Evolutionary conservation across 2,329 filamentous ascomycete species (phyloP), one percentile per base, ranked within the genome.

Genomic region (Gnomoniopsis sp.): DNA sequence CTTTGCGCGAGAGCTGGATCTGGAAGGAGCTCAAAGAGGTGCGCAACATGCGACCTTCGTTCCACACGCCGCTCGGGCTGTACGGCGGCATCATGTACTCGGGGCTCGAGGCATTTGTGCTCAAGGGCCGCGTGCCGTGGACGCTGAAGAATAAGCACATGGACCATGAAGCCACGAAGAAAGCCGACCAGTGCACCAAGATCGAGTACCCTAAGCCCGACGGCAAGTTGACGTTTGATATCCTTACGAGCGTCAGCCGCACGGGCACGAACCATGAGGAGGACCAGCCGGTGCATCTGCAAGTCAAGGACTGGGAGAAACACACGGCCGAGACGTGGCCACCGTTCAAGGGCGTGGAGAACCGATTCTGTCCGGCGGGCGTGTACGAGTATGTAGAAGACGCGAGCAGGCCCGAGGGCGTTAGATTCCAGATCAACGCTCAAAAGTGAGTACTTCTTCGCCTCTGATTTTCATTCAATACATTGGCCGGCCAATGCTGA

Each of bases 331-430:
- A 87, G 72, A 88, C 91, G 54, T 99, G 88, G 78, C 95, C 95
- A 22, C 82, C 84, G 63, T 99, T 90, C 76, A 89, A 96, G 79
- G 95, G 95, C 11, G 72, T 99, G 4, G 95, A 99, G 81, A 97
- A 96, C 73, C 83, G 95, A 21, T 99, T 99, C 79, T 99, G 95
- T 71, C 95, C 95, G 19, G 95, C 95, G 0, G 95, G 93, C 15
- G 95, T 99, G 65, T 99, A 99, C 69, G 95, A 99, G 74, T 99
- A 99, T 73, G 86, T 98, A 10, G 95, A 99, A 77, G 95, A 99
- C 70, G 84, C 88, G 55, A 87, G 82, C 57, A 97, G 96, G 77
- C 84, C 90, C 49, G 80, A 91, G 59, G 95, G 95, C 10, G 92
- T 99, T 66, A 82, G 93, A 59, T 99, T 99, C 79, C 93, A 98